Evolutionary conservation across 2,329 filamentous ascomycete genomes (phyloP).

Genomic region (Monilinia vaccinii-corymbosi): DNA sequence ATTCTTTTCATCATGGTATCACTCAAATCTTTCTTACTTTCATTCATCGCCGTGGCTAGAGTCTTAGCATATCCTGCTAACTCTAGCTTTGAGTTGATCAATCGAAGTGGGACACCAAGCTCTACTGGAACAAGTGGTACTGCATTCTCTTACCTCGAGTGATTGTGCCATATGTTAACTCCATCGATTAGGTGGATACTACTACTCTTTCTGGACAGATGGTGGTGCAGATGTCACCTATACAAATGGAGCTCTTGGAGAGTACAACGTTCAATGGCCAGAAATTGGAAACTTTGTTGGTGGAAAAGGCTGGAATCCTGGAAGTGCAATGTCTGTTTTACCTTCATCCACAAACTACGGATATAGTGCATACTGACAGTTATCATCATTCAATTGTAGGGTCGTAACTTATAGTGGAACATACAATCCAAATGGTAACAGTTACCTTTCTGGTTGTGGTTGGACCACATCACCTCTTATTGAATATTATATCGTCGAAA

Average conservation of each 20-base stretch:
- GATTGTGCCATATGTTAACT: background rate
- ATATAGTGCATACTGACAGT: background rate
- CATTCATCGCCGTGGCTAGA: background rate
- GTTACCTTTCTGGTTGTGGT: constrained; percentile 48
- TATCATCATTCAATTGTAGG: constrained; percentile 12
- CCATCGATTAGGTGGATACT: constrained; percentile 25
- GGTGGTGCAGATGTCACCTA: constrained; percentile 41
- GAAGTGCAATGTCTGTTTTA: constrained; percentile 20
- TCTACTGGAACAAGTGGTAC: constrained; percentile 2
- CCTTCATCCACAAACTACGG: background rate
- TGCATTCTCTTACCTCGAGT: background rate
- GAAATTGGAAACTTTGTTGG: constrained; percentile 39
- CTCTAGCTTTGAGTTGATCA: background rate
- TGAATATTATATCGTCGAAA: constrained; percentile 45
- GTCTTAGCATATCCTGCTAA: background rate
- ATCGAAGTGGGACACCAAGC: background rate
- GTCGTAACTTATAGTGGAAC: constrained; percentile 35
- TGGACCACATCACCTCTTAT: constrained; percentile 35
- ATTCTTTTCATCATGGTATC: background rate
- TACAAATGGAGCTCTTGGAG: constrained; percentile 43
- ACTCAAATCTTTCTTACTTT: background rate
- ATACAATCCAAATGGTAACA: constrained; percentile 35
- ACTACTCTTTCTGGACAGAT: constrained; percentile 53
- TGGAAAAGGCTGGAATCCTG: constrained; percentile 42
- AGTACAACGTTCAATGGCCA: constrained; percentile 42